Percentiles rank a stretch among this genome's conserved stretches.
Conservation (phyloP, 129 eudicot genomes). For the Pulicaria dysenterica region DNA sequence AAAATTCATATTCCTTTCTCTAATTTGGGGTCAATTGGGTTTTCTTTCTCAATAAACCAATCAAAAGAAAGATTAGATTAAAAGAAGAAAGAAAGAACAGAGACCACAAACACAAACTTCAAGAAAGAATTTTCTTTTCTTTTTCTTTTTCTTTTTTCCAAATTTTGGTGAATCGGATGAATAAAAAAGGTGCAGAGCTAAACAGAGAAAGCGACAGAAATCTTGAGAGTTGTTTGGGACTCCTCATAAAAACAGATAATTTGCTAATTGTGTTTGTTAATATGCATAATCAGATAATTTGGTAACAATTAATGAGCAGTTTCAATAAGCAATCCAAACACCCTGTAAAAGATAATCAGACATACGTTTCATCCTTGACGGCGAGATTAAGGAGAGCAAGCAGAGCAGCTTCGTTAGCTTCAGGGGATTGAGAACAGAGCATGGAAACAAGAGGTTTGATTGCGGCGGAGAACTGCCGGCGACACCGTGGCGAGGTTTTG, state of each 20-base stretch:
- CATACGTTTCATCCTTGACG: slow-evolving; percentile 88
- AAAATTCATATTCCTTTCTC: not conserved
- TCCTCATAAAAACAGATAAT: too few species aligned
- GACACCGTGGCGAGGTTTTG: slow-evolving; percentile 85
- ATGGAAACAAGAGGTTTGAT: slow-evolving; percentile 71
- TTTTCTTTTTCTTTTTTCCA: slow-evolving; percentile 16
- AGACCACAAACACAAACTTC: slow-evolving; percentile 1
- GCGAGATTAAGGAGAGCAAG: slow-evolving; percentile 96
- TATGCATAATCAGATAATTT: too few species aligned
- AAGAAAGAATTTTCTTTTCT: slow-evolving; percentile 10
- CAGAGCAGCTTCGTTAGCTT: slow-evolving; percentile 72
- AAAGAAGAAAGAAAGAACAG: slow-evolving; percentile 15
- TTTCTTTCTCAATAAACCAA: slow-evolving; percentile 16
- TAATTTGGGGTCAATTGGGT: not conserved
- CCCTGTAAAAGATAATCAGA: not conserved
- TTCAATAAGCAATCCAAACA: not conserved
- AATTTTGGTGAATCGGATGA: slow-evolving; percentile 37
- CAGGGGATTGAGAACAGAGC: slow-evolving; percentile 51
- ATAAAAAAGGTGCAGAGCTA: slow-evolving; percentile 6
- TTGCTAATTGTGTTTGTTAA: too few species aligned
- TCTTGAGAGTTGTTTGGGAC: too few species aligned
- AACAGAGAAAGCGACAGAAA: slow-evolving; percentile 31
- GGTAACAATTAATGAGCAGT: not conserved
- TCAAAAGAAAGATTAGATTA: not conserved
- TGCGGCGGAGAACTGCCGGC: slow-evolving; percentile 74